These are phyloP conservation scores for Arabidopsis thaliana DNA, from an alignment of 345 rosid genomes.

Conservation along the genomic window TAIR10.1 NC_003076.8:26356001-26356500, in stretches of 20 bases:
- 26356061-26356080: conserved; percentile 95
- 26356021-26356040: conserved; percentile 86
- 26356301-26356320: not conserved
- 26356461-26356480: not conserved
- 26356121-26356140: conserved; percentile 71
- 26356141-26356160: conserved; percentile 30
- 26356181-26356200: conserved; percentile 28
- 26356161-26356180: conserved; percentile 17
- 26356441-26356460: not conserved
- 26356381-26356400: not conserved
- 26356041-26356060: conserved; percentile 94
- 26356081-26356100: conserved; percentile 89
- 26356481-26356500: not conserved
- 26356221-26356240: conserved; percentile 73
- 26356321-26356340: not conserved
- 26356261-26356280: conserved; percentile 71
- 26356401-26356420: not conserved
- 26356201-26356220: conserved; percentile 81
- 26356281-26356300: not conserved
- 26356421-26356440: not conserved
- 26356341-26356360: not conserved
- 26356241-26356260: conserved; percentile 65
- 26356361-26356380: not conserved
- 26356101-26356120: conserved; percentile 98
- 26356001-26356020: conserved; percentile 85